These are phyloP conservation scores for Calophaca sinica DNA, from an alignment of 306 rosid species.

Conservation along the genomic window DNA sequence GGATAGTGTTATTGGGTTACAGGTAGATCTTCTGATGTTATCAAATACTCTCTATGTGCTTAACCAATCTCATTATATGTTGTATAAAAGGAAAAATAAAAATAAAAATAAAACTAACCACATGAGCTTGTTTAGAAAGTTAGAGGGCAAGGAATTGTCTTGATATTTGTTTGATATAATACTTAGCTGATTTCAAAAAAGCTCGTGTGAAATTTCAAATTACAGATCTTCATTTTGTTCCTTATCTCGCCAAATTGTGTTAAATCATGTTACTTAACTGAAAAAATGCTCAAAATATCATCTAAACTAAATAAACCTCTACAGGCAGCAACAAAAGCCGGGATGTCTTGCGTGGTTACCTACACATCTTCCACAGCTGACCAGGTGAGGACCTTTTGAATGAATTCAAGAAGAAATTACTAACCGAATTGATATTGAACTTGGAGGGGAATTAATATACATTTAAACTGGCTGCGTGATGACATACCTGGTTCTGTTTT, in stretches of 20 bases:
- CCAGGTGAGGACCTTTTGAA: constrained; percentile 59
- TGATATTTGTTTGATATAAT: constrained; percentile 25
- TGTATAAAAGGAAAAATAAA: background rate
- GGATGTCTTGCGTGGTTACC: constrained; percentile 86
- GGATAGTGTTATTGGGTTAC: constrained; percentile 92
- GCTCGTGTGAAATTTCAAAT: constrained; percentile 20
- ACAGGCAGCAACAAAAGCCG: constrained; percentile 92
- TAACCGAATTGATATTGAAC: constrained; percentile 7
- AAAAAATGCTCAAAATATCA: constrained; percentile 14
- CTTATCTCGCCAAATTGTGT: constrained; percentile 18
- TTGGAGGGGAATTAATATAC: constrained; percentile 8
- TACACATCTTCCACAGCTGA: constrained; percentile 90
- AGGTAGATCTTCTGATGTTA: constrained; percentile 57
- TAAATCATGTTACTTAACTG: background rate
- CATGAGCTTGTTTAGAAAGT: constrained; percentile 14
- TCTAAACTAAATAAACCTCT: constrained; percentile 38
- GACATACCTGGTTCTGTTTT: constrained; percentile 33
- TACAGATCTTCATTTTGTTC: constrained; percentile 21
- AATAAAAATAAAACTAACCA: background rate
- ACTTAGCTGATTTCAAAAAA: constrained; percentile 36
- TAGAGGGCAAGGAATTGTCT: background rate
- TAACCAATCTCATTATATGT: constrained; percentile 13
- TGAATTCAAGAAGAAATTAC: constrained; percentile 5
- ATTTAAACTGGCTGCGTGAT: constrained; percentile 29
- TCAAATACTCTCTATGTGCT: constrained; percentile 18